These are phyloP conservation scores for Tillandsia fasciculata DNA, from an alignment of 176 grass and related monocot genomes.

Conservation along the genomic window DNA sequence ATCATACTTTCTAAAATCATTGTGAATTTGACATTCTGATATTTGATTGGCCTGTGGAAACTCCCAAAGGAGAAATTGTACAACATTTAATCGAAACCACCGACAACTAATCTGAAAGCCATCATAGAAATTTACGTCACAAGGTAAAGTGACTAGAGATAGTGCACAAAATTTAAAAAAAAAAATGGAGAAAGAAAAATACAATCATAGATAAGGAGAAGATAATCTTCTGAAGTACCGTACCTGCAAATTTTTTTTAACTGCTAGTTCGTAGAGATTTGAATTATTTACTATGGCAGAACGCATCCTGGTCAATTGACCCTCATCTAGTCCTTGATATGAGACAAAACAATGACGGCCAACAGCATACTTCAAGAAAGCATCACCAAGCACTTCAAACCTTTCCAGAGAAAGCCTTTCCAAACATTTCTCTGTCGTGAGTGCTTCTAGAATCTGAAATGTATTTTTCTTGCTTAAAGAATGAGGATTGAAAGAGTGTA, in stretches of 20 bases:
- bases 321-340: constrained; percentile 79
- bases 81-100: no score
- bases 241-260: constrained; percentile 82
- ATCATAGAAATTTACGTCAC: no score
- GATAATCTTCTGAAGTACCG: constrained; percentile 5
- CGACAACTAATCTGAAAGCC: no score
- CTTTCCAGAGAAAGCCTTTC: constrained; percentile 86
- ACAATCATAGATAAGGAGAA: not conserved
- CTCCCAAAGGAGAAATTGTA: no score
- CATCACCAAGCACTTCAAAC: constrained; percentile 93
- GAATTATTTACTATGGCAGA: constrained; percentile 79
- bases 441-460: constrained; percentile 85
- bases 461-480: not conserved
- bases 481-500: not conserved
- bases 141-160: no score
- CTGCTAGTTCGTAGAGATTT: constrained; percentile 72
- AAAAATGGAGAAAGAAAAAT: constrained; percentile 17
- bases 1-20: no score
- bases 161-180: not conserved
- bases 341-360: constrained; percentile 66
- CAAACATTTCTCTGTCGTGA: constrained; percentile 94
- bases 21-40: no score
- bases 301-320: constrained; percentile 66
- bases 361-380: constrained; percentile 92
- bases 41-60: no score